phyloP scores from a whole-genome alignment of 345 rosid genomes.

The Citrus maxima region DNA sequence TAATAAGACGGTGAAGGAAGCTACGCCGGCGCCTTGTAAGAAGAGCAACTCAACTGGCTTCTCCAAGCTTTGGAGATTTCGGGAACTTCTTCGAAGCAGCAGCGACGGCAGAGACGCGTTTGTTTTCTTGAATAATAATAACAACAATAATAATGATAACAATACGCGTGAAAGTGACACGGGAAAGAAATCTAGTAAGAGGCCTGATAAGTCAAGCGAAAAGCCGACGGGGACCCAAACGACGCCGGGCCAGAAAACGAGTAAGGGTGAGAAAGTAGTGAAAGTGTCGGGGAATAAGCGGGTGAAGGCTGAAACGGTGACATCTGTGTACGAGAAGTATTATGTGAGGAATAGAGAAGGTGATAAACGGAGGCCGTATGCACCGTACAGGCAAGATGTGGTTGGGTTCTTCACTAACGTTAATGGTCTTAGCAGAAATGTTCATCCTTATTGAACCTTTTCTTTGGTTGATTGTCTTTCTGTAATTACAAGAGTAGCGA shows the following conservation, averaged over 20 bases:
- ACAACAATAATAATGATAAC: background rate
- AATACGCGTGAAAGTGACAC: background rate
- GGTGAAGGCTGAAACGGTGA: slow-evolving; percentile 24
- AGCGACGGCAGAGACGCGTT: slow-evolving; percentile 64
- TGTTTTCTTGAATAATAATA: slow-evolving; percentile 35
- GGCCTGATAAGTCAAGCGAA: background rate
- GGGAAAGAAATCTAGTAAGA: background rate
- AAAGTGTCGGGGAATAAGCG: slow-evolving; percentile 8
- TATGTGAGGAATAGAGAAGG: slow-evolving; percentile 53
- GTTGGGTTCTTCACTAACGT: slow-evolving; percentile 70
- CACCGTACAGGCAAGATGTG: slow-evolving; percentile 57
- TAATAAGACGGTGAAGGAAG: slow-evolving; percentile 33
- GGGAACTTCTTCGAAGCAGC: slow-evolving; percentile 42
- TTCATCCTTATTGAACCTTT: slow-evolving; percentile 54
- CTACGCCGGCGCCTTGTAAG: slow-evolving; percentile 44
- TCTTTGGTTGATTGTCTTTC: background rate
- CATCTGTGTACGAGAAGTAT: slow-evolving; percentile 49
- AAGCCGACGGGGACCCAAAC: slow-evolving; percentile 3
- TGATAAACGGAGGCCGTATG: slow-evolving; percentile 54
- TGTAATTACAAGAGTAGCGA: background rate
- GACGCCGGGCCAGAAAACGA: slow-evolving; percentile 6
- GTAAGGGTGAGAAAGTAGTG: slow-evolving; percentile 3
- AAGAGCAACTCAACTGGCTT: slow-evolving; percentile 65
- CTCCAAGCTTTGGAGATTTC: slow-evolving; percentile 49
- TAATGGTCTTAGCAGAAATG: slow-evolving; percentile 57